Conservation (phyloP, 2,329 filamentous ascomycete species). For the Ceratocystiopsis brevicomis region DNA sequence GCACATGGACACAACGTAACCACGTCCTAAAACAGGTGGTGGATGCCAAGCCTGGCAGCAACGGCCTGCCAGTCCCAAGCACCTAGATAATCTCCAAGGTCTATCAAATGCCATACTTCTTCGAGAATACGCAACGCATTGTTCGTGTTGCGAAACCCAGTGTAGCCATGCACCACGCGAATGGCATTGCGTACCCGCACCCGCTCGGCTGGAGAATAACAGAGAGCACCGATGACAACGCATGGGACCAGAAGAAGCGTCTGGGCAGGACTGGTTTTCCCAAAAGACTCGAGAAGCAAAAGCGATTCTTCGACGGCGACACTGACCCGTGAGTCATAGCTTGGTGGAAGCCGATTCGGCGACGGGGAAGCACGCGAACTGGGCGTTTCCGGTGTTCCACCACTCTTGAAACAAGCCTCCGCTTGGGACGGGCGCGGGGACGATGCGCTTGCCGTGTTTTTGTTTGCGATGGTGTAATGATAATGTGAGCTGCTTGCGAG, state of each 20-base stretch:
- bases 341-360: constrained; percentile 26
- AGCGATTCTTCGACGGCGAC: constrained; percentile 38
- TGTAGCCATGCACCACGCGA: constrained; percentile 34
- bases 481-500: constrained; percentile 6
- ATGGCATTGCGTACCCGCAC: constrained; percentile 32
- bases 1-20: background rate
- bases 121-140: constrained; percentile 34
- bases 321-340: constrained; percentile 32
- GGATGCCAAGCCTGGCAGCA: constrained; percentile 30
- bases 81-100: constrained; percentile 32
- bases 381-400: background rate
- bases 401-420: too few relatives aligned
- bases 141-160: constrained; percentile 39
- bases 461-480: constrained; percentile 12
- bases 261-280: constrained; percentile 37
- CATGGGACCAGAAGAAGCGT: constrained; percentile 41
- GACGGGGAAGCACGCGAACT: constrained; percentile 20
- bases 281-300: constrained; percentile 33
- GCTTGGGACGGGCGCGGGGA: too few relatives aligned
- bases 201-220: constrained; percentile 32
- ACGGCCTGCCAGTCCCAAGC: constrained; percentile 48
- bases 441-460: constrained; percentile 2
- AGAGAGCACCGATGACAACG: constrained; percentile 40
- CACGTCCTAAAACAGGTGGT: constrained; percentile 27
- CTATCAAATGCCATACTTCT: constrained; percentile 41